These are phyloP conservation scores for Dichomitus squalens DNA, from an alignment of 1,284 basidiomycete genomes.

Conservation along the genomic window DNA sequence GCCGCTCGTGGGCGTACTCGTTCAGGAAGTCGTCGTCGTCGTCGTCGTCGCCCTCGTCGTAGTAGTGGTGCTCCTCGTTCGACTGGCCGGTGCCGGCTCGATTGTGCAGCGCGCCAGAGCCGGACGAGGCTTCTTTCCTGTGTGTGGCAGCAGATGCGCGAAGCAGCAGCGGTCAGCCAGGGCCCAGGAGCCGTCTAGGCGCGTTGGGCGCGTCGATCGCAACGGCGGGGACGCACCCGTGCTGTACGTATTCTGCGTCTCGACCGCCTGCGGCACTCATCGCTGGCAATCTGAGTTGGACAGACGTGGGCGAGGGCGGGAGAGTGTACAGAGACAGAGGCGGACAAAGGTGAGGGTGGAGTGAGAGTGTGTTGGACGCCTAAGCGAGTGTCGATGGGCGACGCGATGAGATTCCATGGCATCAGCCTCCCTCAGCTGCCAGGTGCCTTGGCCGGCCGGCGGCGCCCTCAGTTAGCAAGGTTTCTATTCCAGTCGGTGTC, in stretches of 20 bases:
- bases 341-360: conserved; percentile 1
- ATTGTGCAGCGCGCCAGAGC: not conserved
- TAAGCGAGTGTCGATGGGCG: conserved; percentile 9
- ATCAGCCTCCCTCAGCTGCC: not conserved
- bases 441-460: not conserved
- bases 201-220: conserved; percentile 6
- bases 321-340: no score
- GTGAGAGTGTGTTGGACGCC: not conserved
- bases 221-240: conserved; percentile 4
- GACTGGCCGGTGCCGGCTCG: not conserved
- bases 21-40: conserved; percentile 10
- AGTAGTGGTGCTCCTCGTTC: conserved; percentile 10
- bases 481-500: not conserved
- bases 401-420: conserved; percentile 13
- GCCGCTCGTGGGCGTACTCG: conserved; percentile 18
- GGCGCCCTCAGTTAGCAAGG: not conserved
- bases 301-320: conserved; percentile 2
- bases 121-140: conserved; percentile 19
- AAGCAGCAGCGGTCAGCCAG: not conserved
- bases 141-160: not conserved
- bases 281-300: conserved; percentile 1
- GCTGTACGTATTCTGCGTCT: conserved; percentile 1
- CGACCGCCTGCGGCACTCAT: conserved; percentile 8
- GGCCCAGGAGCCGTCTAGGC: not conserved
- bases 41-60: conserved; percentile 12